phyloP scores from a whole-genome alignment of 2,329 filamentous ascomycete species.

The Phaeosphaeria sp. region DNA sequence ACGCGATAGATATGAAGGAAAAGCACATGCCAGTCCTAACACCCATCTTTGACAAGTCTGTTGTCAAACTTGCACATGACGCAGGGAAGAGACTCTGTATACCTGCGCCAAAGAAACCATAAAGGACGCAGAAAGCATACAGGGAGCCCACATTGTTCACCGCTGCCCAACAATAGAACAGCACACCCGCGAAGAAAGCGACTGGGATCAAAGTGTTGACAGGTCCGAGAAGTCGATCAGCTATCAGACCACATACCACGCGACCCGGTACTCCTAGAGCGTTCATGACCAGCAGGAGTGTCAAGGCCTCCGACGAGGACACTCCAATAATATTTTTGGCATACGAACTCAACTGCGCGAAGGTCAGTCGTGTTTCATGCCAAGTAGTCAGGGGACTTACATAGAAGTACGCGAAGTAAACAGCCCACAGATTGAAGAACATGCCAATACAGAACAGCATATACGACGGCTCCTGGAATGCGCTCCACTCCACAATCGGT shows the following conservation, averaged over 20 bases:
- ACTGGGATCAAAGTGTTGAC: conserved; percentile 56
- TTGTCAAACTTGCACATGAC: conserved; percentile 6
- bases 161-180: conserved; percentile 31
- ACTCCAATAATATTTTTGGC: conserved; percentile 52
- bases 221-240: conserved; percentile 44
- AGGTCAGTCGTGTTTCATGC: not conserved
- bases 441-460: conserved; percentile 35
- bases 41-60: conserved; percentile 25
- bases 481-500: conserved; percentile 44
- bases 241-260: conserved; percentile 52
- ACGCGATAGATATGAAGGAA: conserved; percentile 20
- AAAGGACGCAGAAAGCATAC: conserved; percentile 16
- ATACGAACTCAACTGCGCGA: conserved; percentile 9
- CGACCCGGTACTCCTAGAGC: conserved; percentile 54
- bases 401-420: conserved; percentile 51
- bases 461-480: conserved; percentile 46
- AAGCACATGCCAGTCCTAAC: conserved; percentile 27
- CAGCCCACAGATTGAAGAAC: conserved; percentile 35
- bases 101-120: conserved; percentile 14
- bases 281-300: conserved; percentile 60
- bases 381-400: conserved; percentile 7
- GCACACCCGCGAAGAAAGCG: conserved; percentile 50
- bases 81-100: conserved; percentile 14
- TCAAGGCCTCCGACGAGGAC: conserved; percentile 50
- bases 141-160: conserved; percentile 8